Evolutionary conservation across 441 rosid genomes (phyloP), one percentile per base, ranked within the genome.

Genomic region (Pelargonium myrrhifolium): DNA sequence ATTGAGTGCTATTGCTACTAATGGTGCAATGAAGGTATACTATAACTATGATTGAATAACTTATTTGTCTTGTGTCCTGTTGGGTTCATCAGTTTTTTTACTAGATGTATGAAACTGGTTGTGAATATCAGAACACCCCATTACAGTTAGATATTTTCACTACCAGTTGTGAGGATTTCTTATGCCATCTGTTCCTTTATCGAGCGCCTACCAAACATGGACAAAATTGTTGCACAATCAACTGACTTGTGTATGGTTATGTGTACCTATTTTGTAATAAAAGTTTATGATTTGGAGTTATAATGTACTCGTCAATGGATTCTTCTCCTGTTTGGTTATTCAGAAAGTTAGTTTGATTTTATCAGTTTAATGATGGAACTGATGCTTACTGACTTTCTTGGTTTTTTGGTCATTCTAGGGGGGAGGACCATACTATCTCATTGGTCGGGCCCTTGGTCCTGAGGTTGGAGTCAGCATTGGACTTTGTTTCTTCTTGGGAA

Each of bases 401-500:
- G 31, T 28, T 4, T 49, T 26, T 69, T 22, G 15, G 70, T 72
- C 76, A 42, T 77, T 73, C 43, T 66, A 89, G 96, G 96, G 99
- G 78, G 99, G 99, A 51, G 99, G 99, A 42, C 99, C 99, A 60
- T 95, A 95, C 80, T 95, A 95, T 79, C 96, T 95, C 78, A 95
- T 95, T 79, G 99, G 98, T 65, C 99, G 99, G 64, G 98, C 99
- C 67, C 92, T 95, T 82, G 99, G 99, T 75, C 99, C 99, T 15
- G 98, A 95, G 87, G 96, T 95, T 73, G 99, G 99, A 75, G 89
- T 95, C 71, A 95, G 99, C 78, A 95, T 95, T 80, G 99, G 99
- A 74, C 83, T 95, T 67, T 95, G 99, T 80, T 95, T 95, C 80
- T 95, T 95, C 81, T 96, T 92, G 67, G 99, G 99, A 47, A 95